phyloP scores from a whole-genome alignment of 805 yeast genomes.

The Sugiyamaella valdiviana region DNA sequence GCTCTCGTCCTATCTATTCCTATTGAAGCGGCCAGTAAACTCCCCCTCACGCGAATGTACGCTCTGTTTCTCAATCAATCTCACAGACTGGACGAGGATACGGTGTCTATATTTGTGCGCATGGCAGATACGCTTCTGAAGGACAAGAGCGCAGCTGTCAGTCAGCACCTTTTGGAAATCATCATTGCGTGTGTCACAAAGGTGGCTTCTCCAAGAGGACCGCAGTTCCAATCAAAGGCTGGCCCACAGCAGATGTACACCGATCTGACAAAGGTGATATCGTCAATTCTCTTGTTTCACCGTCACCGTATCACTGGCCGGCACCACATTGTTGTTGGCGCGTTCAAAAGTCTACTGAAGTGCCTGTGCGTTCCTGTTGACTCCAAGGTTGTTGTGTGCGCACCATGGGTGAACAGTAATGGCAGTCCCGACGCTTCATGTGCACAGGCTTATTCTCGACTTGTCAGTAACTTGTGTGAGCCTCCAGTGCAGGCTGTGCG shows the following conservation, averaged over 20 bases:
- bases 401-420: conserved; percentile 5
- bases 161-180: conserved; percentile 62
- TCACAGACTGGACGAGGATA: neutral
- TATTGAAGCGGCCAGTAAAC: neutral
- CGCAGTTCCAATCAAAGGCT: conserved; percentile 17
- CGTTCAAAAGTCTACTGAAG: conserved; percentile 47
- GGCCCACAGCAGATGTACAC: conserved; percentile 33
- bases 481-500: conserved; percentile 42
- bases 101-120: neutral
- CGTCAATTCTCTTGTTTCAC: conserved; percentile 60
- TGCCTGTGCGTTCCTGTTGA: conserved; percentile 32
- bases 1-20: neutral
- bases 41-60: neutral
- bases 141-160: conserved; percentile 50
- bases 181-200: conserved; percentile 39
- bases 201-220: conserved; percentile 20
- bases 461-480: conserved; percentile 66
- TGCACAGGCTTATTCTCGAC: conserved; percentile 49
- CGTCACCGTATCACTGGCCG: conserved; percentile 65
- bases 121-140: conserved; percentile 32
- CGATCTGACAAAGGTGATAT: conserved; percentile 43
- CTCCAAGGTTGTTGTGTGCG: conserved; percentile 11
- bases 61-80: neutral
- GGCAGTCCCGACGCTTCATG: conserved; percentile 24
- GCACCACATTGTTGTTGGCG: conserved; percentile 55